phyloP scores from a whole-genome alignment of 2,329 filamentous ascomycete species.

The Penicillium sp. region DNA sequence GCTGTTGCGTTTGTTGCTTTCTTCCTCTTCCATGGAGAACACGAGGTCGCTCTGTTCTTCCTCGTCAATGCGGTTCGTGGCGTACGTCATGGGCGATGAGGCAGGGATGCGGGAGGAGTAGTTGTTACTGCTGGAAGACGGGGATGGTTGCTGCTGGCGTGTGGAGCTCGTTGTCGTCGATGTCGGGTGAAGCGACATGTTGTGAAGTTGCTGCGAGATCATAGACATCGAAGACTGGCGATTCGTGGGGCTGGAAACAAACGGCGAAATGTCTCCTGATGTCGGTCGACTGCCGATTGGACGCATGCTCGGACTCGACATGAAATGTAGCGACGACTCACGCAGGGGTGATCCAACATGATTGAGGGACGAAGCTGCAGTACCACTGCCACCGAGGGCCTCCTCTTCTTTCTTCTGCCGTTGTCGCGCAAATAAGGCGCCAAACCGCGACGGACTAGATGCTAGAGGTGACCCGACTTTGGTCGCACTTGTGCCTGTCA shows the following conservation, averaged over 20 bases:
- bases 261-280: slow-evolving; percentile 47
- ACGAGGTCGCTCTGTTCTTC: slow-evolving; percentile 47
- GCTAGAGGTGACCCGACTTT: slow-evolving; percentile 55
- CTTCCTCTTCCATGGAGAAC: slow-evolving; percentile 47
- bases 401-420: slow-evolving; percentile 51
- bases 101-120: slow-evolving; percentile 38
- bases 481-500: slow-evolving; percentile 43
- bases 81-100: slow-evolving; percentile 39
- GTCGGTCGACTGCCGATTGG: slow-evolving; percentile 47
- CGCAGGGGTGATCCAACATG: slow-evolving; percentile 63
- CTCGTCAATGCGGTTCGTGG: slow-evolving; percentile 45
- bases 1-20: slow-evolving; percentile 38
- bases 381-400: slow-evolving; percentile 25
- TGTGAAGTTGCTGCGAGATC: slow-evolving; percentile 56
- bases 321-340: slow-evolving; percentile 50
- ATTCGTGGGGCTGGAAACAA: slow-evolving; percentile 50
- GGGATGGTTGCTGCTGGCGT: slow-evolving; percentile 17
- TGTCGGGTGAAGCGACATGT: slow-evolving; percentile 41
- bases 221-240: slow-evolving; percentile 58
- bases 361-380: slow-evolving; percentile 48
- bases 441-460: slow-evolving; percentile 61
- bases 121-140: slow-evolving; percentile 32
- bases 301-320: slow-evolving; percentile 48
- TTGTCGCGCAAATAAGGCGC: slow-evolving; percentile 54
- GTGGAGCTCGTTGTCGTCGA: slow-evolving; percentile 28